Percentiles rank a stretch among this genome's conserved stretches.
Conservation (phyloP, 352 stramenopile genomes). For the Phytophthora sp. region DNA sequence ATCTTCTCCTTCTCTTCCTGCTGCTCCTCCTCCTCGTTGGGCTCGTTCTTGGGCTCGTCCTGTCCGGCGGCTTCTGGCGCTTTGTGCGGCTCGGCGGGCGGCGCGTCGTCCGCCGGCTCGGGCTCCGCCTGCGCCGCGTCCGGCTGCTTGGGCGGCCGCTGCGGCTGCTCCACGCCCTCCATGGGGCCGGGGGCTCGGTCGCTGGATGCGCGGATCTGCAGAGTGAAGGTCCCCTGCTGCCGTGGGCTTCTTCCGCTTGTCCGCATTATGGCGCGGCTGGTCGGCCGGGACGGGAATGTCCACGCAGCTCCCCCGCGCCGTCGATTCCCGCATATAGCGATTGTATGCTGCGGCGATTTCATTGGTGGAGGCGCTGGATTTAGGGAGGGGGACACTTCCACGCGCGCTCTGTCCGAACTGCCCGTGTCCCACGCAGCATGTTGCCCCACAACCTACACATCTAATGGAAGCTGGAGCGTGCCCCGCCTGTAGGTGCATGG, state of each 20-base stretch:
- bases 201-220: constrained; percentile 24
- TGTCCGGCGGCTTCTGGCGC: too few relatives aligned
- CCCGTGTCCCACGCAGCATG: too few relatives aligned
- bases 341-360: constrained; percentile 15
- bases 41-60: neutral
- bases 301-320: neutral
- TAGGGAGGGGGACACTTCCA: constrained; percentile 19
- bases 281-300: constrained; percentile 8
- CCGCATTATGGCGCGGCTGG: constrained; percentile 31
- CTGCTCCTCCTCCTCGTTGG: neutral
- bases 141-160: too few relatives aligned
- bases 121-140: constrained; percentile 15
- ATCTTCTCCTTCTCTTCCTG: neutral
- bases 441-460: too few relatives aligned
- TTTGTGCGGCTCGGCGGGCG: neutral
- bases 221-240: constrained; percentile 38
- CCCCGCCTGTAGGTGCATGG: too few relatives aligned
- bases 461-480: too few relatives aligned
- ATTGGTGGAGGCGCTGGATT: too few relatives aligned
- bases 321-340: neutral
- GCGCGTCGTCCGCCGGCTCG: neutral
- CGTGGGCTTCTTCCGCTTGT: constrained; percentile 38
- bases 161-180: constrained; percentile 35
- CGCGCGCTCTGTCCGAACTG: constrained; percentile 22
- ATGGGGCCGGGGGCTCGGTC: constrained; percentile 11